These are phyloP conservation scores for Penicillium waksmanii DNA, from an alignment of 495 filamentous ascomycete species.

Conservation along the genomic window DNA sequence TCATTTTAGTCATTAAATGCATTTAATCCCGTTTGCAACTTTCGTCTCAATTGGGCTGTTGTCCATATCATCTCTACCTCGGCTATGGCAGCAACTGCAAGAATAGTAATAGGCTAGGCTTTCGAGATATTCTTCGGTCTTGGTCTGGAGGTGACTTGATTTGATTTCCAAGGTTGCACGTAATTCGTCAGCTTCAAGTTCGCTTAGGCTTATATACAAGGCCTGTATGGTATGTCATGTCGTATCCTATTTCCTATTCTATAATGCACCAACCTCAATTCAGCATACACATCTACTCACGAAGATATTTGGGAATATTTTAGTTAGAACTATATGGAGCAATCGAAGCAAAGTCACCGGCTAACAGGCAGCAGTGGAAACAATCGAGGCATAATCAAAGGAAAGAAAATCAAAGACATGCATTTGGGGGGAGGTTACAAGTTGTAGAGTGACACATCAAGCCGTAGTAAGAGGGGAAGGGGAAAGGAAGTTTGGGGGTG, in stretches of 20 bases:
- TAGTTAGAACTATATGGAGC: slow-evolving; percentile 13
- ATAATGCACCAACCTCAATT: background rate
- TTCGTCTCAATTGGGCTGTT: no score
- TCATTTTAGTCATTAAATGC: background rate
- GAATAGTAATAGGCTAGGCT: no score
- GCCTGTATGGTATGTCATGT: background rate
- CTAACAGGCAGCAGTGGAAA: slow-evolving; percentile 19
- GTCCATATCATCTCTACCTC: no score
- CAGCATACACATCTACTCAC: background rate
- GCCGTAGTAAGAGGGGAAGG: slow-evolving; percentile 6
- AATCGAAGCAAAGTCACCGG: slow-evolving; percentile 18
- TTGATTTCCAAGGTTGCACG: no score
- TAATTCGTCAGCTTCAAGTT: no score
- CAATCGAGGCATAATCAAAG: slow-evolving; percentile 1
- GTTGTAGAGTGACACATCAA: slow-evolving; percentile 16
- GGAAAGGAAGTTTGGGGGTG: background rate
- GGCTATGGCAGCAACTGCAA: no score
- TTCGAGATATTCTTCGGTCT: no score
- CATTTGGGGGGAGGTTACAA: slow-evolving; percentile 5
- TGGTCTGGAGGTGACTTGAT: no score
- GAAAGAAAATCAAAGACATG: slow-evolving; percentile 9
- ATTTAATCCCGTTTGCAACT: background rate
- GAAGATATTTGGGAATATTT: background rate
- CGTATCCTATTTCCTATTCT: background rate
- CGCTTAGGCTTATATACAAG: no score